Evolutionary conservation across 768 basidiomycete genomes (phyloP), one percentile per base, ranked within the genome.

Genomic region (Naganishia onofrii): DNA sequence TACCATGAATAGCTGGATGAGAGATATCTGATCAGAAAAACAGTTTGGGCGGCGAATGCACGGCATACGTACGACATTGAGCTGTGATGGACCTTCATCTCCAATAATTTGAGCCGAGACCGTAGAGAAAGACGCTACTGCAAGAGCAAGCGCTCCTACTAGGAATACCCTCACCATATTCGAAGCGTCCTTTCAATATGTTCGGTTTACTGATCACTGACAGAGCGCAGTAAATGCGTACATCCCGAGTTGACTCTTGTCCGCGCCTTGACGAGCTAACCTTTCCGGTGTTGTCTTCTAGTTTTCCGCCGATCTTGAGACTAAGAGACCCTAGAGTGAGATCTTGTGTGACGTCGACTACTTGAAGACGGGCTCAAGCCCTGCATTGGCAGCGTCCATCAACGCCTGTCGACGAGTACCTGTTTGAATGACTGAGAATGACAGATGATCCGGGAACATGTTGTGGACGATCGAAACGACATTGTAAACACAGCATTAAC

Each of bases 1-100:
- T 17, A 72, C 67, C 38, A 72, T 52, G 67, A 72, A 72, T 21
- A 72, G 63, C 70, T 71, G 28, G 21, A 6, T 10, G 23, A 34
- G 5, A 34, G 13, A 23, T 21, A 44, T 46, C 15, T 15, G 42
- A 23, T 21, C n/a, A 63, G n/a, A 7, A 36, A 3, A 10, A 26
- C 3, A 13, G 38, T 42, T 28, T 4, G 23, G 10, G 60, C 36
- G 19, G 32, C 23, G 12, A 4, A 26, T 28, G 2, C 28, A 55
- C 21, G 1, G n/a, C n/a, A 12, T 42, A 51, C 68, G 3, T 53
- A 69, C 68, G 21, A 70, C 51, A 23, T 70, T 70, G 23, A 70
- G 60, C 63, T 70, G 69, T 28, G 51, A 54, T 28, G 58, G 38
- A 17, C 55, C 60, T 17, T 60, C 31, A 46, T 64, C 48, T 13